Conservation (phyloP, 139 green algal genomes). For the Chara braunii region DNA sequence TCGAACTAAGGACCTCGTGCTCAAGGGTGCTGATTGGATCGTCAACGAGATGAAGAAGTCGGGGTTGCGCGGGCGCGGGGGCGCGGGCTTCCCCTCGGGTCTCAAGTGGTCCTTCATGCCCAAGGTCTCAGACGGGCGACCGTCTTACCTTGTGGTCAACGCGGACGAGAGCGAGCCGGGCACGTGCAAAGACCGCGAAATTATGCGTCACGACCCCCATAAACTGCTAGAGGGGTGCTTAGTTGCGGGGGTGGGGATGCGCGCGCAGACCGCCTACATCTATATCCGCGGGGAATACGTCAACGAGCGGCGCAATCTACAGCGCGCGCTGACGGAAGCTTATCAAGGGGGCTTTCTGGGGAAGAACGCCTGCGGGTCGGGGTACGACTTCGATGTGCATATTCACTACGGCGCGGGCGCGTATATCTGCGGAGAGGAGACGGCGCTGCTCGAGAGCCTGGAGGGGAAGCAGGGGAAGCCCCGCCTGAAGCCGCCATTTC, state of each 20-base stretch:
- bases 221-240: conserved; percentile 92
- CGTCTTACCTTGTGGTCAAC: conserved; percentile 94
- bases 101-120: conserved; percentile 98
- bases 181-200: conserved; percentile 79
- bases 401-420: conserved; percentile 91
- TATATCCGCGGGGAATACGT: conserved; percentile 97
- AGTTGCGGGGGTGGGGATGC: conserved; percentile 82
- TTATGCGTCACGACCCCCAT: conserved; percentile 43
- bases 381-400: conserved; percentile 86
- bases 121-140: conserved; percentile 83
- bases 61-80: conserved; percentile 85
- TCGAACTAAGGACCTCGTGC: conserved; percentile 68
- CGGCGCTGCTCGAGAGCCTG: conserved; percentile 88
- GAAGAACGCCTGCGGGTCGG: conserved; percentile 88
- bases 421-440: conserved; percentile 99
- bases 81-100: conserved; percentile 89
- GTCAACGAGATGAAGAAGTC: conserved; percentile 93
- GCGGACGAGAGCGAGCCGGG: conserved; percentile 93
- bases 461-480: conserved; percentile 97
- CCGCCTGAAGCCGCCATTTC: conserved; percentile 93
- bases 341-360: conserved; percentile 53
- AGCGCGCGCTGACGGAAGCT: conserved; percentile 38
- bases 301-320: conserved; percentile 69
- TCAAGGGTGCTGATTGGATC: conserved; percentile 91
- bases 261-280: conserved; percentile 84